Percentiles rank a stretch among this genome's conserved stretches.
These are phyloP conservation scores for Blastobotrys illinoisensis DNA, from an alignment of 1,139 yeast species.

Conservation along the genomic window DNA sequence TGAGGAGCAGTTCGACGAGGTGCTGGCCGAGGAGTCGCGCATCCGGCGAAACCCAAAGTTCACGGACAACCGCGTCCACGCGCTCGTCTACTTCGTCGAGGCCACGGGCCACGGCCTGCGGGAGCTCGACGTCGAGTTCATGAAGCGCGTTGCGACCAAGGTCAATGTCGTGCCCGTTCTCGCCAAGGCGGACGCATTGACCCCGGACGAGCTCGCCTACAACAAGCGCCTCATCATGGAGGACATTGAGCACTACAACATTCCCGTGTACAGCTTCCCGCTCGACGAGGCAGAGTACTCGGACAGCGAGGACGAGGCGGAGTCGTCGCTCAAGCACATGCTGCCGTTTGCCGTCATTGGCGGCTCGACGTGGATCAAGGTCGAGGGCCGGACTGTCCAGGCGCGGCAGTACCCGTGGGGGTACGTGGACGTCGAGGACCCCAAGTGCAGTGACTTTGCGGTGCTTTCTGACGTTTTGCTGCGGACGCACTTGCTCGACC, in stretches of 20 bases:
- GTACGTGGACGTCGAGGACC: constrained; percentile 76
- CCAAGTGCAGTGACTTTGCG: constrained; percentile 73
- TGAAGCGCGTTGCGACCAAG: constrained; percentile 69
- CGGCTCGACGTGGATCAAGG: constrained; percentile 53
- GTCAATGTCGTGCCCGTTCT: constrained; percentile 87
- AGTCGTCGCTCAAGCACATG: constrained; percentile 62
- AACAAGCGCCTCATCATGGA: constrained; percentile 64
- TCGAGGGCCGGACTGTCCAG: constrained; percentile 33
- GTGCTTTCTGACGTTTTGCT: constrained; percentile 73
- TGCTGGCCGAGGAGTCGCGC: constrained; percentile 87
- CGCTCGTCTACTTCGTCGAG: constrained; percentile 60
- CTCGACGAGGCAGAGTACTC: constrained; percentile 36
- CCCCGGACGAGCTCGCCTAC: constrained; percentile 64
- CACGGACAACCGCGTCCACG: constrained; percentile 72
- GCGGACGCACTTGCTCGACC: constrained; percentile 83
- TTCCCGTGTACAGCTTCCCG: constrained; percentile 83
- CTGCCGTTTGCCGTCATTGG: constrained; percentile 89
- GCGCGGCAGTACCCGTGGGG: constrained; percentile 97
- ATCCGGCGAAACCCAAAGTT: constrained; percentile 83
- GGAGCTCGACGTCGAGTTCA: constrained; percentile 71
- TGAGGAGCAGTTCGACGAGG: constrained; percentile 89
- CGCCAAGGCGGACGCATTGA: constrained; percentile 81
- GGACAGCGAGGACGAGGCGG: constrained; percentile 50
- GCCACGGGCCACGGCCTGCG: constrained; percentile 77
- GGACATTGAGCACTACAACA: constrained; percentile 73